Evolutionary conservation across 2,329 filamentous ascomycete genomes (phyloP).

Genomic region (Helotiales sp.): DNA sequence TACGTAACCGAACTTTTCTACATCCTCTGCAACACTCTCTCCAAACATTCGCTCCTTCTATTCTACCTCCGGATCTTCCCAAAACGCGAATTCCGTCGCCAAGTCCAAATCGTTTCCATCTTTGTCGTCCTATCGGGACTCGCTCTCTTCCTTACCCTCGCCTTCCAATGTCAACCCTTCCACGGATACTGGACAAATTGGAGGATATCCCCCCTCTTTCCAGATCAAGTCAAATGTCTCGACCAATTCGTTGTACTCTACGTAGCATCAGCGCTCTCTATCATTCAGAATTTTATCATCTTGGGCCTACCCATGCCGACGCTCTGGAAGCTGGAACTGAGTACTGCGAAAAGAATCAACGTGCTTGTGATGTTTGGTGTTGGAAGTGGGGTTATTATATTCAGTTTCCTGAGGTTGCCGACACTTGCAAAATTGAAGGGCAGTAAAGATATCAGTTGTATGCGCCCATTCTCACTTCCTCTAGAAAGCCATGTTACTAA

Average conservation of each 20-base stretch:
- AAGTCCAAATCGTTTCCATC: background rate
- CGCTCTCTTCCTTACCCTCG: background rate
- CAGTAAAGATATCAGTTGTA: constrained; percentile 11
- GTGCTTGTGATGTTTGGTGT: constrained; percentile 59
- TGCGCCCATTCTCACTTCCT: background rate
- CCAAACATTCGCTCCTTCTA: constrained; percentile 7
- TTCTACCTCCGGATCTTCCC: constrained; percentile 15
- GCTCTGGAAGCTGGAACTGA: constrained; percentile 60
- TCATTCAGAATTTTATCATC: constrained; percentile 66
- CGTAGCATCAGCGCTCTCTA: constrained; percentile 65
- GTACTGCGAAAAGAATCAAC: constrained; percentile 64
- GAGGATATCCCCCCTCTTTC: constrained; percentile 12
- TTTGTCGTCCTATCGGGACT: constrained; percentile 10
- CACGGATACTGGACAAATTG: constrained; percentile 18
- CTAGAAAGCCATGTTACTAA: background rate
- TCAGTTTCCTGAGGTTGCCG: constrained; percentile 11
- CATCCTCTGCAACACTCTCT: constrained; percentile 9
- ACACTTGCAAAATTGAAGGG: constrained; percentile 2
- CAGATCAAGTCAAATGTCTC: constrained; percentile 45
- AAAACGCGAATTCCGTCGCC: background rate
- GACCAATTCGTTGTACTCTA: constrained; percentile 66
- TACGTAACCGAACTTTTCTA: constrained; percentile 9
- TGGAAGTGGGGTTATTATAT: constrained; percentile 14
- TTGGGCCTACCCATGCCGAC: constrained; percentile 66
- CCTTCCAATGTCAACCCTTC: constrained; percentile 15